Evolutionary conservation across 495 filamentous ascomycete species (phyloP).

Genomic region (Xylaria nigripes): DNA sequence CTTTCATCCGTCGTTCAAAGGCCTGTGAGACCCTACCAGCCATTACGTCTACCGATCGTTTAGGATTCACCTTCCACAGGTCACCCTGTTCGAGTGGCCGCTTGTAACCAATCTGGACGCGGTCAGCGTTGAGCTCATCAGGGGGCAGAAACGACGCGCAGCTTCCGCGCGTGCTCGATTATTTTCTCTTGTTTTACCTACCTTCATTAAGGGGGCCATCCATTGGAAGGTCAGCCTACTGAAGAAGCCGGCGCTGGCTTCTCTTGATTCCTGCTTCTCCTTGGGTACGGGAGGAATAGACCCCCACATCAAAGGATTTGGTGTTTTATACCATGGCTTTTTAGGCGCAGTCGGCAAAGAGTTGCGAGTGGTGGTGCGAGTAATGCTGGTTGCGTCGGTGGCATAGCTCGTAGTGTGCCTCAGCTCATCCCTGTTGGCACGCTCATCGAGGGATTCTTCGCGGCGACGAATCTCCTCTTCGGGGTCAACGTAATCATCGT

Average conservation of each 20-base stretch:
- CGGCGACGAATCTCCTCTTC: conserved; percentile 22
- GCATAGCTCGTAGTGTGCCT: conserved; percentile 36
- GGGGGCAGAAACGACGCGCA: not conserved
- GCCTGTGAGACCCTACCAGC: conserved; percentile 54
- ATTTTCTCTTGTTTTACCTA: conserved; percentile 26
- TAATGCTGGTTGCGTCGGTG: conserved; percentile 37
- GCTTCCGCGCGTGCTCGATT: not conserved
- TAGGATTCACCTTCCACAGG: conserved; percentile 79
- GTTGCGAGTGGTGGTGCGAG: conserved; percentile 20
- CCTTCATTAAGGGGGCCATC: conserved; percentile 61
- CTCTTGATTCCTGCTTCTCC: conserved; percentile 43
- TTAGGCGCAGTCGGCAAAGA: conserved; percentile 23
- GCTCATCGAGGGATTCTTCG: conserved; percentile 21
- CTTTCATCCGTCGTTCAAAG: conserved; percentile 55
- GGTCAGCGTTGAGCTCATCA: not conserved
- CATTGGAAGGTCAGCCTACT: conserved; percentile 57
- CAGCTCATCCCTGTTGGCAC: conserved; percentile 24
- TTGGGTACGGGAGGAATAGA: conserved; percentile 52
- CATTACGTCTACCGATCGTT: conserved; percentile 60
- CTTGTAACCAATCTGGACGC: conserved; percentile 61
- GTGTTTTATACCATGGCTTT: conserved; percentile 51
- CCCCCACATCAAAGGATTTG: conserved; percentile 58
- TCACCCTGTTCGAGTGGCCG: conserved; percentile 76
- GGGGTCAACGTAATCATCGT: conserved; percentile 12
- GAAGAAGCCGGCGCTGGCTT: conserved; percentile 53